Percentiles rank a stretch among this genome's conserved stretches.
These are phyloP conservation scores for Emydomyces testavorans DNA, from an alignment of 2,329 filamentous ascomycete genomes.

Conservation along the genomic window DNA sequence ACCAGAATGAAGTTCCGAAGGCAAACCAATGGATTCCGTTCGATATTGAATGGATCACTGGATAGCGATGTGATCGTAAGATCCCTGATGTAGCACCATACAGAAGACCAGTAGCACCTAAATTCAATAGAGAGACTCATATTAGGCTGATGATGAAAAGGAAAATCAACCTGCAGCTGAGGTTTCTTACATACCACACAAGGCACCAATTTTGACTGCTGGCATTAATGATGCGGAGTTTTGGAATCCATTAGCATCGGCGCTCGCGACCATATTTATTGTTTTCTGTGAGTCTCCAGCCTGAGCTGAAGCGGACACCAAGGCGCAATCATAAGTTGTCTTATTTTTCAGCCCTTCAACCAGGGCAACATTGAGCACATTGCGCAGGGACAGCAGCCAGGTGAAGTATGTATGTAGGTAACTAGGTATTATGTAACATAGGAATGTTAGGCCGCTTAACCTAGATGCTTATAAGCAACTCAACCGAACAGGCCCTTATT, in stretches of 20 bases:
- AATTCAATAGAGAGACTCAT: too few species aligned
- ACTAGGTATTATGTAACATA: too few species aligned
- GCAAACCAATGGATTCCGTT: conserved; percentile 72
- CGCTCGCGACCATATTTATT: conserved; percentile 20
- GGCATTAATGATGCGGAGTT: conserved; percentile 20
- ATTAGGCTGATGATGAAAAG: too few species aligned
- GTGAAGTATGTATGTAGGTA: too few species aligned
- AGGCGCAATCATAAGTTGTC: not conserved
- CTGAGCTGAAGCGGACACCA: not conserved
- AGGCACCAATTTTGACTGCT: conserved; percentile 49
- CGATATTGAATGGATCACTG: conserved; percentile 56
- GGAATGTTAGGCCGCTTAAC: too few species aligned
- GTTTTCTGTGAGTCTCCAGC: not conserved
- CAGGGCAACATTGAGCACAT: too few species aligned
- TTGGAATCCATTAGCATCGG: conserved; percentile 13
- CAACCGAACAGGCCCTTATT: too few species aligned
- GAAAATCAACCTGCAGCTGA: too few species aligned
- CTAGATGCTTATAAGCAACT: too few species aligned
- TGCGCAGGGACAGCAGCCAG: too few species aligned
- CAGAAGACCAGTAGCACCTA: conserved; percentile 51
- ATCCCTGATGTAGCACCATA: conserved; percentile 61
- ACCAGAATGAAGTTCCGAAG: conserved; percentile 65
- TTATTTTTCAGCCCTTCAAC: too few species aligned
- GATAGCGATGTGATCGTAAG: conserved; percentile 53
- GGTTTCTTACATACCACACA: conserved; percentile 46